Conservation (phyloP, 257 asterid genomes). For the Rubia yunnanensis region DNA sequence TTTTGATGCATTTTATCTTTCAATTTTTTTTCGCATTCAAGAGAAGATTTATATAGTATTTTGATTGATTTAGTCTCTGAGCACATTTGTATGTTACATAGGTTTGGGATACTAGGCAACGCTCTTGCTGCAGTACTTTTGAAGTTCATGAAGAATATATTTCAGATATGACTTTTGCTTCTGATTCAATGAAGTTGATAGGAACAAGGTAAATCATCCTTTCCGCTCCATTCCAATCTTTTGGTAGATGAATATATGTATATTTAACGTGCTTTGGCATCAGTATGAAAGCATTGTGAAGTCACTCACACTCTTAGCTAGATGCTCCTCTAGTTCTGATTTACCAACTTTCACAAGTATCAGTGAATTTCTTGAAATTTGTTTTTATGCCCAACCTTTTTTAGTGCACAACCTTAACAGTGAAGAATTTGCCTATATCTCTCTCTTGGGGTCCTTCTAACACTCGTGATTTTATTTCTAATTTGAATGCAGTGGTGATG, state of each 20-base stretch:
- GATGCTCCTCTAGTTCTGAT: neutral
- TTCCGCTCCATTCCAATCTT: neutral
- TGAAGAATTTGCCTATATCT: neutral
- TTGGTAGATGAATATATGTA: neutral
- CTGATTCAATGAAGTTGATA: slow-evolving; percentile 69
- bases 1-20: neutral
- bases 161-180: slow-evolving; percentile 74
- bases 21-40: neutral
- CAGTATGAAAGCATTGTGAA: neutral
- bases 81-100: slow-evolving; percentile 18
- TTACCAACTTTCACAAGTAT: neutral
- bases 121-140: slow-evolving; percentile 67
- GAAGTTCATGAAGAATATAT: slow-evolving; percentile 71
- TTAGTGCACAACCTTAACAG: neutral
- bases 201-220: slow-evolving; percentile 51
- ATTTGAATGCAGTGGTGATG: slow-evolving; percentile 64
- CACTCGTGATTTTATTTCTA: neutral
- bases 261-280: neutral
- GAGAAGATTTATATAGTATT: neutral
- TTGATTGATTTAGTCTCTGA: neutral
- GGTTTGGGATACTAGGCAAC: slow-evolving; percentile 94
- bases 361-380: neutral
- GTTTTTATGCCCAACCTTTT: neutral
- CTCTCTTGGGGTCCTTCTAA: slow-evolving; percentile 11
- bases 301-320: neutral